These are phyloP conservation scores for Gremmenia infestans DNA, from an alignment of 2,329 filamentous ascomycete species.

Conservation along the genomic window DNA sequence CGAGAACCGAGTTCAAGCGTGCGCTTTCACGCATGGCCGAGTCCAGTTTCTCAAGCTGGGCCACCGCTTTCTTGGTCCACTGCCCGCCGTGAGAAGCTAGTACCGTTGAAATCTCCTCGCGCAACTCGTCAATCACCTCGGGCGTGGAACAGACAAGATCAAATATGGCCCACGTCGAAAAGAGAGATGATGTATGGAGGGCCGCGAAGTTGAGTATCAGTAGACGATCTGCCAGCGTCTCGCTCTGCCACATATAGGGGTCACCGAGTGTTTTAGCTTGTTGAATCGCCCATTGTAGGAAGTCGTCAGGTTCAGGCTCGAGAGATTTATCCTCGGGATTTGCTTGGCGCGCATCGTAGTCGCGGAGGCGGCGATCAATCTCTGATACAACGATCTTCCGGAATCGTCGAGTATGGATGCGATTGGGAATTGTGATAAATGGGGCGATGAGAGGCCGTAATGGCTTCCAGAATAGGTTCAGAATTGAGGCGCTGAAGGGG, in stretches of 20 bases:
- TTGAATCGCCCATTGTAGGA: not conserved
- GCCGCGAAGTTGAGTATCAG: not conserved
- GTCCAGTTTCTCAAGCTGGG: not conserved
- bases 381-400: not conserved
- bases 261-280: not conserved
- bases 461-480: not conserved
- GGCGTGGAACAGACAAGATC: not conserved
- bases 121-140: not conserved
- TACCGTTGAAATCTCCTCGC: not conserved
- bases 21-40: not conserved
- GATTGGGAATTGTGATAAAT: not conserved
- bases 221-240: not conserved
- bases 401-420: not conserved
- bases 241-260: not conserved
- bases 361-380: not conserved
- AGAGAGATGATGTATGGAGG: not conserved
- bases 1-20: not conserved
- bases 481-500: not conserved
- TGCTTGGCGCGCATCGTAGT: not conserved
- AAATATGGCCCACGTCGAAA: not conserved
- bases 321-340: not conserved
- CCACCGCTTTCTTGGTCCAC: not conserved
- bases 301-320: not conserved
- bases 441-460: not conserved
- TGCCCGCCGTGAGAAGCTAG: not conserved